These are phyloP conservation scores for Kondoa malvinella DNA, from an alignment of 768 basidiomycete genomes.

Conservation along the genomic window DNA sequence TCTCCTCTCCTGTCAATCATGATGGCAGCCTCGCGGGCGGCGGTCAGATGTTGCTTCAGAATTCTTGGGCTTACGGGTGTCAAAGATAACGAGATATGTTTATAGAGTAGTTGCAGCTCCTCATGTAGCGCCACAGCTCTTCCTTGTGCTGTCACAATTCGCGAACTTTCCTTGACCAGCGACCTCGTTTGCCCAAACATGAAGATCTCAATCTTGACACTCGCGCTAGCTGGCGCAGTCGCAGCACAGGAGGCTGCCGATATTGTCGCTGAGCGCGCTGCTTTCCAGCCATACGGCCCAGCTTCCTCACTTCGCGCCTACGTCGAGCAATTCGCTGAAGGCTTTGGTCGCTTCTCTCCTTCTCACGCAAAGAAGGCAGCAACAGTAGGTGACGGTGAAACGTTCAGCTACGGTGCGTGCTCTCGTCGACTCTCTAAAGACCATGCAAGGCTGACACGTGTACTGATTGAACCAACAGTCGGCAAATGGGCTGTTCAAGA, in stretches of 20 bases:
- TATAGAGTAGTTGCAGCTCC: too few relatives aligned
- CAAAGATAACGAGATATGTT: too few relatives aligned
- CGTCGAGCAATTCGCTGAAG: constrained; percentile 86
- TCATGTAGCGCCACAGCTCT: too few relatives aligned
- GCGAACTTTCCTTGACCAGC: too few relatives aligned
- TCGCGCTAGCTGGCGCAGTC: too few relatives aligned
- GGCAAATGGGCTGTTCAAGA: constrained; percentile 95
- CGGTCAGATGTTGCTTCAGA: too few relatives aligned
- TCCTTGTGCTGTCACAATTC: too few relatives aligned
- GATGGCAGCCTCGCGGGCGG: too few relatives aligned
- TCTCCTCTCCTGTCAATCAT: too few relatives aligned
- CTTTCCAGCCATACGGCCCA: not conserved
- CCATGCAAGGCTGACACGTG: not conserved
- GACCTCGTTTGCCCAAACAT: too few relatives aligned
- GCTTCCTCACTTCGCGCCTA: constrained; percentile 41
- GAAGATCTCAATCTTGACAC: too few relatives aligned
- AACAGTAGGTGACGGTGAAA: constrained; percentile 61
- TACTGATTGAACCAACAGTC: constrained; percentile 61
- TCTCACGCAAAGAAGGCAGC: constrained; percentile 98
- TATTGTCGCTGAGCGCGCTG: not conserved
- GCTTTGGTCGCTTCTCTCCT: constrained; percentile 77
- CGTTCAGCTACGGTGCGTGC: constrained; percentile 27
- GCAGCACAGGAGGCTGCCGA: not conserved
- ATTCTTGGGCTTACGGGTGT: too few relatives aligned
- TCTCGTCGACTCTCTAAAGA: not conserved